Evolutionary conservation across 2,329 filamentous ascomycete genomes (phyloP), one percentile per base, ranked within the genome.

Genomic region (Mycosphaerella sp.): DNA sequence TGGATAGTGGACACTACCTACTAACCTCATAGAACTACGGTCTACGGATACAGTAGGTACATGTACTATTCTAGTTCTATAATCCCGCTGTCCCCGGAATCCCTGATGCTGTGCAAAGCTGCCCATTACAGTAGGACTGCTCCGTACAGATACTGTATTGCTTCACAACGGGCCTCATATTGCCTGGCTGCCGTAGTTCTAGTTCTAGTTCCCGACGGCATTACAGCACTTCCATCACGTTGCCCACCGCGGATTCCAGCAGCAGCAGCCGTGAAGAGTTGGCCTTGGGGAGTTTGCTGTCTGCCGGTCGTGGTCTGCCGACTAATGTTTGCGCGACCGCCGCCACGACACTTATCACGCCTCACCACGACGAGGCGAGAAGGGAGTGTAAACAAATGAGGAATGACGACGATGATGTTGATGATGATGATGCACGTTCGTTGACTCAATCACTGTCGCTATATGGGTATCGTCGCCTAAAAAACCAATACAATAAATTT

Each of bases 141-240:
- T n/a, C n/a, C n/a, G n/a, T n/a, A n/a, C n/a, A n/a, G n/a, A n/a
- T n/a, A n/a, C n/a, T 25, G 7, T 25, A 25, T 25, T 25, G 21
- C 21, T 42, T 43, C 47, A 34, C 27, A 42, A 25, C 41, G 27
- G 41, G 43, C 41, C 49, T 53, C 46, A 51, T 59, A 54, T 54
- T 53, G 32, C 48, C 50, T 25, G 32, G 44, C 50, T 25, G 21
- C 21, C 21, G 21, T 25, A 25, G 54, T 50, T n/a, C n/a, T n/a
- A n/a, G n/a, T n/a, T n/a, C n/a, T n/a, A 39, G 50, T 55, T 53
- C 52, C 50, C 55, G 49, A 53, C 49, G 30, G 37, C 45, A 50
- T 47, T 56, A 50, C 55, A 59, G 57, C 44, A 45, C 50, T 57
- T 59, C 55, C n/a, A 18, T 18, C 28, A 57, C 56, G 57, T 47